A percentile compares a stretch with the other conserved stretches of the same genome.
Conservation (phyloP, 805 yeast genomes). For the Candida rishiriensis region DNA sequence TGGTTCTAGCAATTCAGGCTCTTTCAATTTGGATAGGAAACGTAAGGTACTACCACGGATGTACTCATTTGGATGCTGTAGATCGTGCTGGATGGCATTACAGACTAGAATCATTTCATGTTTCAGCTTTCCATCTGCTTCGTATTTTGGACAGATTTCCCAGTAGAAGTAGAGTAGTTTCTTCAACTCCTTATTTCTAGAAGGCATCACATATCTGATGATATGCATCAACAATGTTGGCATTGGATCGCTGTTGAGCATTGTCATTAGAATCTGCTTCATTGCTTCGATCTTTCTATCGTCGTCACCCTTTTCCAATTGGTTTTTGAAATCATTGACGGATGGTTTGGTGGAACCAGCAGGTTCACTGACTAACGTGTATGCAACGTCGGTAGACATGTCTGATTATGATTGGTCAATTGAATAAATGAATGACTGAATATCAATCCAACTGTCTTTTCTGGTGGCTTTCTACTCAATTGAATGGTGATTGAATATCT, state of each 20-base stretch:
- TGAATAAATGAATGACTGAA: neutral
- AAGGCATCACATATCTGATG: constrained; percentile 96
- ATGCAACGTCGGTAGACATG: constrained; percentile 43
- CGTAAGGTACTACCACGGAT: constrained; percentile 94
- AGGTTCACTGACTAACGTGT: constrained; percentile 79
- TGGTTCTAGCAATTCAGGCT: constrained; percentile 92
- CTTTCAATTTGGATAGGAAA: constrained; percentile 84
- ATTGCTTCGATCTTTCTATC: constrained; percentile 84
- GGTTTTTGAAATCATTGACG: constrained; percentile 65
- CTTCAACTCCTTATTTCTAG: constrained; percentile 84
- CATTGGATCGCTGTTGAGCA: constrained; percentile 90
- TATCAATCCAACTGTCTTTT: neutral
- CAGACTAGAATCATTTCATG: constrained; percentile 99
- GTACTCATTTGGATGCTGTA: constrained; percentile 97
- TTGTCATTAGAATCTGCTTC: constrained; percentile 79
- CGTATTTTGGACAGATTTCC: constrained; percentile 95
- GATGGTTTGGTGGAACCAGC: constrained; percentile 58
- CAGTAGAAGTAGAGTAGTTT: constrained; percentile 91
- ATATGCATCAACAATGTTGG: constrained; percentile 94
- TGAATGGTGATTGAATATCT: too few species aligned
- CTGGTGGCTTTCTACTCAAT: too few species aligned
- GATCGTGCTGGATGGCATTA: constrained; percentile 94
- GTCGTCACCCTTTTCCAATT: constrained; percentile 86
- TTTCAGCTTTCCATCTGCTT: constrained; percentile 82
- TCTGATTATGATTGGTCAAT: neutral